phyloP scores from a whole-genome alignment of 345 rosid genomes.

The Crucihimalaya himalaica region DNA sequence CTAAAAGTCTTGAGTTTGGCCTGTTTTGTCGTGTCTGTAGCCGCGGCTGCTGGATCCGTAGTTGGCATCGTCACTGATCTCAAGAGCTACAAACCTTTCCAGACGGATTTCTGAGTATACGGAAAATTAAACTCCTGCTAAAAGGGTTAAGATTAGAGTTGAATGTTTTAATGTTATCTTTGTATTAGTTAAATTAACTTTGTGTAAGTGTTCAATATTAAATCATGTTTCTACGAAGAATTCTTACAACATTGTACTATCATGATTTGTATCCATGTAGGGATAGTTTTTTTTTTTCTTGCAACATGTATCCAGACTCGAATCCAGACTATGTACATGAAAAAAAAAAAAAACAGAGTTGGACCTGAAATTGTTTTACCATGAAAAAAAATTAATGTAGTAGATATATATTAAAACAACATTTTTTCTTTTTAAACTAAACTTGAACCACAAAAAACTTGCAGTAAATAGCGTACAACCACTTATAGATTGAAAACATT shows the following conservation, averaged over 20 bases:
- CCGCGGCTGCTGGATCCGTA: constrained; percentile 79
- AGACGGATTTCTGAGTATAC: constrained; percentile 44
- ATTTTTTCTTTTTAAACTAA: no score
- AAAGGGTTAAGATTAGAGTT: constrained; percentile 18
- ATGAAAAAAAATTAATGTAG: no score
- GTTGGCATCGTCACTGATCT: constrained; percentile 70
- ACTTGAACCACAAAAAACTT: no score
- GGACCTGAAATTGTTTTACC: no score
- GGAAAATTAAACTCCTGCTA: not conserved
- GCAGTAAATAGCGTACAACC: no score
- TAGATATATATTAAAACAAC: no score
- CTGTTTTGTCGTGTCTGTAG: constrained; percentile 69
- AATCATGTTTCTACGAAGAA: not conserved
- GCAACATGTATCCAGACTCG: no score
- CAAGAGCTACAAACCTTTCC: constrained; percentile 70
- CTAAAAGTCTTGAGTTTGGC: constrained; percentile 71
- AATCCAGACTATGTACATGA: no score
- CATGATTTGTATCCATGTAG: not conserved
- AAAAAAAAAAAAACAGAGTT: no score
- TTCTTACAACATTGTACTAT: not conserved
- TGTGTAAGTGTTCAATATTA: constrained; percentile 10
- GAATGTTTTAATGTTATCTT: constrained; percentile 13
- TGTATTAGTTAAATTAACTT: not conserved
- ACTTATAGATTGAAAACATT: no score
- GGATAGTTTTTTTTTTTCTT: no score